Evolutionary conservation across 2,329 filamentous ascomycete genomes (phyloP), one percentile per base, ranked within the genome.

Genomic region (Diaporthe sp.): DNA sequence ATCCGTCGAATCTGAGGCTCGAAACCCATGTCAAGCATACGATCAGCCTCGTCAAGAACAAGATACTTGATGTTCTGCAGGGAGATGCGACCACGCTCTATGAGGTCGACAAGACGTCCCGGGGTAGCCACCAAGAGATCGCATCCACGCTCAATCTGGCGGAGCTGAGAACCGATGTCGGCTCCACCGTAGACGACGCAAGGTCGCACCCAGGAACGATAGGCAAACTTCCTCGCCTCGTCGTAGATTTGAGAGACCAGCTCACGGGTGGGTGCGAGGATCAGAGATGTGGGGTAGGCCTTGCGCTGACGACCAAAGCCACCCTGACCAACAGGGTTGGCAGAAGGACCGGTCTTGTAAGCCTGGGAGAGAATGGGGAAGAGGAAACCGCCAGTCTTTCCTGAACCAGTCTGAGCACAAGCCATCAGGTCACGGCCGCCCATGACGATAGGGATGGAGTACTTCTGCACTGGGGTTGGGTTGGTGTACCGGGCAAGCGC

Each of bases 11-110:
- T 99, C 88, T 99, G 97, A 82, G 97, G 97, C 89, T 99, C 97
- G 90, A 99, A 99, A 97, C 97, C 97, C 97, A 99, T 99, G 91
- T 99, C 97, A 90, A 99, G 90, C 97, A 99, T 99, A 85, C 97
- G 97, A 89, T 99, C 97, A 85, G 97, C 97, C 91, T 99, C 97
- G 81, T 99, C 97, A 72, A 99, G 94, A 80, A 99, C 95, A 77
- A 99, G 91, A 84, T 99, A 99, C 90, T 98, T 98, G 91, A 99
- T 99, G 90, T 98, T 98, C 86, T 93, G 92, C 73, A 99, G 93
- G 58, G 97, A 98, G 84, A 99, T 98, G 83, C 96, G 95, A 82
- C 97, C 97, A 89, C 97, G 95, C 90, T 98, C 97, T 83, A 99
- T 97, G 86, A 99, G 89, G 85, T 99, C 97, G 82, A 98, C 96